A percentile compares a stretch with the other conserved stretches of the same genome.
These are phyloP conservation scores for Suhomyces atakaporum DNA, from an alignment of 1,139 yeast genomes.

Conservation along the genomic window DNA sequence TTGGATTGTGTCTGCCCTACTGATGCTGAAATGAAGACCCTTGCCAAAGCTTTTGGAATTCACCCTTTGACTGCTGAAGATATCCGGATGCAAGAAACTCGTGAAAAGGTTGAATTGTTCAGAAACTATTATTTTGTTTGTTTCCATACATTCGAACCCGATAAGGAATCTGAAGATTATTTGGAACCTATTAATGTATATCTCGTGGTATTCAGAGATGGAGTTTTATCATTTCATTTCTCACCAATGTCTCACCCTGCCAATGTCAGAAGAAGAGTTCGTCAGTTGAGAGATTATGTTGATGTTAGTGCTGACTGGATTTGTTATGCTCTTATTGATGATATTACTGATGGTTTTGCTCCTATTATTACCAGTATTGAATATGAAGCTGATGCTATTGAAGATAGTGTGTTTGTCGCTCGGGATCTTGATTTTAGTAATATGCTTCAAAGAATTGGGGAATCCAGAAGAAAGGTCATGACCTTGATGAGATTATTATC, in stretches of 20 bases:
- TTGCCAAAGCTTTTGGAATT: slow-evolving; percentile 74
- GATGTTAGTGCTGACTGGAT: slow-evolving; percentile 91
- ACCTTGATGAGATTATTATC: slow-evolving; percentile 85
- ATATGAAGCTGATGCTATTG: slow-evolving; percentile 89
- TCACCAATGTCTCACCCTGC: slow-evolving; percentile 81
- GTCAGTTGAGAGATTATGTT: slow-evolving; percentile 86
- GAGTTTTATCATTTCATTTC: slow-evolving; percentile 83
- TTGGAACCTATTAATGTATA: slow-evolving; percentile 87
- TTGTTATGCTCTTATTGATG: slow-evolving; percentile 91
- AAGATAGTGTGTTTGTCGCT: slow-evolving; percentile 60
- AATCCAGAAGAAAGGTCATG: slow-evolving; percentile 88
- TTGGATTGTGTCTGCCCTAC: slow-evolving; percentile 71
- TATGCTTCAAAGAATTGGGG: slow-evolving; percentile 83
- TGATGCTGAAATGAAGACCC: slow-evolving; percentile 65
- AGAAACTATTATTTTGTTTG: slow-evolving; percentile 76
- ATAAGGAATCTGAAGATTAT: slow-evolving; percentile 74
- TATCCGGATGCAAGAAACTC: slow-evolving; percentile 81
- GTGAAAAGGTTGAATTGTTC: slow-evolving; percentile 81
- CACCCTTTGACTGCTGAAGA: slow-evolving; percentile 86
- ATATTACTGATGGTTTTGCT: slow-evolving; percentile 90
- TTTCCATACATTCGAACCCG: slow-evolving; percentile 80
- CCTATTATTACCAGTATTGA: slow-evolving; percentile 87
- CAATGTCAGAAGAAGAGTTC: slow-evolving; percentile 85
- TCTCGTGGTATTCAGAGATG: slow-evolving; percentile 83
- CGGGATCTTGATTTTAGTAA: slow-evolving; percentile 57